Base-by-base conservation (phyloP, 192 early-diverging fungal genomes). In the Backusella westeae region DNA sequence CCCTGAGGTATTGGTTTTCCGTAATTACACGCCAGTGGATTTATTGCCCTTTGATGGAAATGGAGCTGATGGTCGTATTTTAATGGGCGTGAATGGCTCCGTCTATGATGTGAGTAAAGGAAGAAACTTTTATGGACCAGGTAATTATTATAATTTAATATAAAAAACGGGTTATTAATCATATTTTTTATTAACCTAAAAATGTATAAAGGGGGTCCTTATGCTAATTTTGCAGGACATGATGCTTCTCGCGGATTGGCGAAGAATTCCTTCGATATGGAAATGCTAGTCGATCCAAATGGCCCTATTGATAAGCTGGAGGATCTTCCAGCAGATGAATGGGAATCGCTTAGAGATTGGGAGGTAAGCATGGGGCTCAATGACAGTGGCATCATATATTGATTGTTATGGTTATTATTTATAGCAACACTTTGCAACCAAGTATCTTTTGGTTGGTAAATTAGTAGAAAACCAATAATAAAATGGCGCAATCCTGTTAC, bases 221-320 rank as follows among this genome's bases (percentile, higher is more conserved):
- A 99, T 77, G 93, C 90, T 35, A 97, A 96, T 87, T 99, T 98
- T 90, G 92, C 96, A 6, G 97, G 97, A 1, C 90, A 93, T n/a
- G 97, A 99, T 86, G 96, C 97, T 17, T 96, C 95, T 21, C 89
- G 97, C 36, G 96, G 97, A 0, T 83, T 99, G 72, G 93, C 96
- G 42, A 92, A 96, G 79, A 87, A 93, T 72, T 93, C 92, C 59
- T 97, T 99, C 78, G 94, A 96, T 74, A 83, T 77, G 63, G 85
- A 86, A 10, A 88, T 97, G 85, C 71, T 98, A 71, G 78, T 85
- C 1, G 86, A 88, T n/a, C 49, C 91, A 23, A 87, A 93, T 41
- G 86, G 80, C 19, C 91, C 94, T 1, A 87, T 98, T 52, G 97
- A 98, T 80, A 86, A 80, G 38, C 86, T 98, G n/a, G 88, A 89